These are phyloP conservation scores for Evansstolkia leycettana DNA, from an alignment of 495 filamentous ascomycete species.

Conservation along the genomic window DNA sequence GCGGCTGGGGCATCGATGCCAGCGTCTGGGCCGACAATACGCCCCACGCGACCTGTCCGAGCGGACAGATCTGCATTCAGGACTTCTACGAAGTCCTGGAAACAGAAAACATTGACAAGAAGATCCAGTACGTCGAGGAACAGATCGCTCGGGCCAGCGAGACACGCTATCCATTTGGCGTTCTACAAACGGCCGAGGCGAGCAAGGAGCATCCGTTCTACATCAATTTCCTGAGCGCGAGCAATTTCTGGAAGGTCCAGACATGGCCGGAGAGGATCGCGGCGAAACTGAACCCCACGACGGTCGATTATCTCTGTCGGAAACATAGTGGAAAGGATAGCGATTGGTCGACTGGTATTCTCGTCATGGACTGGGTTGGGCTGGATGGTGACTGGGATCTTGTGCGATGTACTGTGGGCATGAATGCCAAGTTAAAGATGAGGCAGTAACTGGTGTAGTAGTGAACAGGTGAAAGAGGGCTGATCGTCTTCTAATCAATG, in stretches of 20 bases:
- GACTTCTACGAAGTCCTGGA: constrained; percentile 89
- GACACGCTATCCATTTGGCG: constrained; percentile 29
- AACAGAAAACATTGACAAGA: constrained; percentile 61
- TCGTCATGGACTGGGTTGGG: constrained; percentile 92
- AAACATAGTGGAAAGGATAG: constrained; percentile 47
- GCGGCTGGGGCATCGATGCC: constrained; percentile 74
- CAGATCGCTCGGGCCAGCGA: constrained; percentile 62
- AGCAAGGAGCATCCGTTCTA: constrained; percentile 52
- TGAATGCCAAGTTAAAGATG: constrained; percentile 60
- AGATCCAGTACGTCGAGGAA: constrained; percentile 59
- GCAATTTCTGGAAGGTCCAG: constrained; percentile 82
- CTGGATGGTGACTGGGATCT: constrained; percentile 87
- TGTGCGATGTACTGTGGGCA: constrained; percentile 75
- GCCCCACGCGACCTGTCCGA: constrained; percentile 56
- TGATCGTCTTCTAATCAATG: too few species aligned
- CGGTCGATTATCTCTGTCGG: constrained; percentile 65
- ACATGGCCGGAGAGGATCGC: constrained; percentile 95
- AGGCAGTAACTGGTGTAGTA: constrained; percentile 2
- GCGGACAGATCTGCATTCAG: constrained; percentile 73
- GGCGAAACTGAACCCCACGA: constrained; percentile 84
- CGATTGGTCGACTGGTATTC: constrained; percentile 79
- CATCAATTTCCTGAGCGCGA: constrained; percentile 81
- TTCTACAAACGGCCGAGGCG: constrained; percentile 17
- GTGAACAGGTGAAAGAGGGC: too few species aligned
- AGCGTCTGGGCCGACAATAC: constrained; percentile 84